Evolutionary conservation across 169 alveolate species (phyloP).

Genomic region (Plasmodium inui): DNA sequence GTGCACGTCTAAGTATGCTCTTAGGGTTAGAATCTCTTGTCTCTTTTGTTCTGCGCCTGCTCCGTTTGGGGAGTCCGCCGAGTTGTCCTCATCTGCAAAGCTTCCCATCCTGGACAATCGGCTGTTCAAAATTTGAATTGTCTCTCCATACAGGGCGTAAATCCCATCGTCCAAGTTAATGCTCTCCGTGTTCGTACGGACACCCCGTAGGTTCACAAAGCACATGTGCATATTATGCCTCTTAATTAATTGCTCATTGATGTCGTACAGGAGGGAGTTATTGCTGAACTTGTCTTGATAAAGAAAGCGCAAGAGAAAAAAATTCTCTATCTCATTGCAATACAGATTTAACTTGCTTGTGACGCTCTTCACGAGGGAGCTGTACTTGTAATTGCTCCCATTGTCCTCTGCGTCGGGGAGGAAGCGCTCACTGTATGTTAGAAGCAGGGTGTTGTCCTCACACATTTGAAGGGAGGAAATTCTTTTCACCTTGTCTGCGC

Average conservation of each 20-base stretch:
- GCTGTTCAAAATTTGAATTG: conserved; percentile 3
- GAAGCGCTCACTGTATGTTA: conserved; percentile 42
- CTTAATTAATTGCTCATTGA: conserved; percentile 21
- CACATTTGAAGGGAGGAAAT: conserved; percentile 32
- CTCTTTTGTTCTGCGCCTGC: not conserved
- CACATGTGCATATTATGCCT: conserved; percentile 24
- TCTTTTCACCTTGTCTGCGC: not conserved
- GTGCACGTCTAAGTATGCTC: conserved; percentile 19
- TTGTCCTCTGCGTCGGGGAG: not conserved
- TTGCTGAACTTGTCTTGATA: conserved; percentile 4
- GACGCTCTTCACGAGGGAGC: conserved; percentile 8
- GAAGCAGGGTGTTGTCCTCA: conserved; percentile 27
- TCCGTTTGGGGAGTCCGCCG: not conserved
- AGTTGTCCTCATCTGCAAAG: not conserved
- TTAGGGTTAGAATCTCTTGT: not conserved
- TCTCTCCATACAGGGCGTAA: conserved; percentile 4
- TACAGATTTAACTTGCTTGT: not conserved
- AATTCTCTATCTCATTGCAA: not conserved
- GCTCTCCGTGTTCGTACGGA: not conserved
- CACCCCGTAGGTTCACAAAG: not conserved
- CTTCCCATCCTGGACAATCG: not conserved
- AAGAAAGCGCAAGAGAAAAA: not conserved
- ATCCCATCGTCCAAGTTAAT: conserved; percentile 8
- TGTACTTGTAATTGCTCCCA: not conserved
- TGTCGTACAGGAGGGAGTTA: conserved; percentile 31